A percentile compares a stretch with the other conserved stretches of the same genome.
phyloP scores from a whole-genome alignment of 495 filamentous ascomycete species.

The Achaetomiella virescens region DNA sequence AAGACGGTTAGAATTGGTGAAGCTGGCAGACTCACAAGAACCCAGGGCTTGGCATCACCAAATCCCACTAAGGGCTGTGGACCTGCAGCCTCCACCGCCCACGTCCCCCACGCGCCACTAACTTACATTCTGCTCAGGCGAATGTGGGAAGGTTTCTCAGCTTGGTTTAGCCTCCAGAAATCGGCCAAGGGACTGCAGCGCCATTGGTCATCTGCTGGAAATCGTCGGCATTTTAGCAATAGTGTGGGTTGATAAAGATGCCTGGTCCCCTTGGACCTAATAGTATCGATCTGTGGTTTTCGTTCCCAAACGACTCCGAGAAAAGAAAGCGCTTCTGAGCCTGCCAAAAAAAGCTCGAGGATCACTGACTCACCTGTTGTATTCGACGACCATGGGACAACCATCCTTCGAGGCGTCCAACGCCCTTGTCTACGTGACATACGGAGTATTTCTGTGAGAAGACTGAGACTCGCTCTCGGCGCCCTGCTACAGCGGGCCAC shows the following conservation, averaged over 20 bases:
- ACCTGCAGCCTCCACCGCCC: not conserved
- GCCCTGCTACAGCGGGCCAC: not conserved
- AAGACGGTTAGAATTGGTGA: not conserved
- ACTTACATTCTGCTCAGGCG: not conserved
- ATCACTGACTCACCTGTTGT: not conserved
- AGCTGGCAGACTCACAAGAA: too few species aligned
- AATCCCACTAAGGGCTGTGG: not conserved
- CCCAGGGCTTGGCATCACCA: not conserved
- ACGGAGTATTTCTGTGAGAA: constrained; percentile 62
- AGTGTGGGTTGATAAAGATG: too few species aligned
- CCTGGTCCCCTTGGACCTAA: too few species aligned
- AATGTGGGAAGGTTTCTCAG: not conserved
- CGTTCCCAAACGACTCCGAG: too few species aligned
- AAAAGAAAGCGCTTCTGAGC: too few species aligned
- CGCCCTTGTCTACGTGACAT: constrained; percentile 69
- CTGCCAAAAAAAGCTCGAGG: too few species aligned
- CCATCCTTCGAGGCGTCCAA: constrained; percentile 66
- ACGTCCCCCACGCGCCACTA: not conserved
- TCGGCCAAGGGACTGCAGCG: not conserved
- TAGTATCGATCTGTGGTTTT: too few species aligned
- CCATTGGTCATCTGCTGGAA: not conserved
- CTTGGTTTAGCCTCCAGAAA: constrained; percentile 5
- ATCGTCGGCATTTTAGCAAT: not conserved
- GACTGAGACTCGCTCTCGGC: not conserved
- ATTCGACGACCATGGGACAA: constrained; percentile 50